Evolutionary conservation across 1,284 basidiomycete species (phyloP), one percentile per base, ranked within the genome.

Genomic region (Pyrrhoderma noxium): DNA sequence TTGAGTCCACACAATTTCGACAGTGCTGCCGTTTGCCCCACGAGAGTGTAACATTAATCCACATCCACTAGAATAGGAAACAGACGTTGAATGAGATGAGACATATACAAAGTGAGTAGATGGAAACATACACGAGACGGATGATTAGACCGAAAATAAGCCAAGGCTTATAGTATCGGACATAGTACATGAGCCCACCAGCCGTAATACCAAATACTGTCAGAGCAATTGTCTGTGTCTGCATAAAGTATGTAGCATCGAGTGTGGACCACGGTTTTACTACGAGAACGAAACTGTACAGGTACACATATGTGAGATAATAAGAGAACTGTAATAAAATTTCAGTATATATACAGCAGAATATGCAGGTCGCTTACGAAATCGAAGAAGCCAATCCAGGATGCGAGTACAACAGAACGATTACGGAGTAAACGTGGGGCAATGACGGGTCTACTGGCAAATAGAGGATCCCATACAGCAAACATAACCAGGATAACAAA

Each of bases 31-130:
- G 41, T 77, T 67, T 5, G 79, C 78, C 45, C 78, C 81, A 44
- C 80, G 79, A 21, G 82, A 85, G 66, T 79, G 80, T 58, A 88
- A 76, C 85, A 88, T 88, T 37, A 87, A 66, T 14, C 76, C 77
- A 19, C 82, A 80, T 19, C 89, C 89, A 27, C 75, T 77, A 52
- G 16, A 35, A 25, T 38, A n/a, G n/a, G n/a, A 41, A 34, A 9
- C 3, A 43, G 19, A 34, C n/a, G 46, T 34, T 11, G 39, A 8
- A 27, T 11, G 8, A 13, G 25, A 22, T 39, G 27, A 25, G 11
- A 27, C 19, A 8, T 9, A 23, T 13, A 16, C 8, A 16, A 19
- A 13, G 36, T 21, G 47, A 19, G 31, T 48, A 14, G 18, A 40
- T 45, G 49, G n/a, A n/a, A 7, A 60, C 63, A 23, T 50, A 64